These are phyloP conservation scores for Dipteronia dyeriana DNA, from an alignment of 345 rosid species.

Conservation along the genomic window DNA sequence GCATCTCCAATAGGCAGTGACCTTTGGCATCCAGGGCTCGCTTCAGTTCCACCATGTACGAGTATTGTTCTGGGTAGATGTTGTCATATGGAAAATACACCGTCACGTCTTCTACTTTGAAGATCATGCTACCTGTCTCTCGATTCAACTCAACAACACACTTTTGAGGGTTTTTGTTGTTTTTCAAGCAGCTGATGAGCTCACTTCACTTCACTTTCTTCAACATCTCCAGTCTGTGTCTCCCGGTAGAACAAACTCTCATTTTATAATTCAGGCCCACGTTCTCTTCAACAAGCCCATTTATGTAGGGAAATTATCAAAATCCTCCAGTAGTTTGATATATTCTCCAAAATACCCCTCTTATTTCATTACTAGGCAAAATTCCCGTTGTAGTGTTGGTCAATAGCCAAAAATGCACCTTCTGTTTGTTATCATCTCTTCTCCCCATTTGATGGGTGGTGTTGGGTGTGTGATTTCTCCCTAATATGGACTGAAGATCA, in stretches of 20 bases:
- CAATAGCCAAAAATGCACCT: too few relatives aligned
- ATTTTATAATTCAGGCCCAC: too few relatives aligned
- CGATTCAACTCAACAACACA: neutral
- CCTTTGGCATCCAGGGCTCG: slow-evolving; percentile 95
- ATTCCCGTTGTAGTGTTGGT: too few relatives aligned
- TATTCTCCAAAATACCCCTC: too few relatives aligned
- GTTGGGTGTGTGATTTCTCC: too few relatives aligned
- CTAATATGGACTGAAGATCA: too few relatives aligned
- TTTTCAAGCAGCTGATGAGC: neutral
- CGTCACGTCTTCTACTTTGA: slow-evolving; percentile 80
- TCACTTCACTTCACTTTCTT: neutral
- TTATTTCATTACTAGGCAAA: too few relatives aligned
- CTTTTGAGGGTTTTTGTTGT: neutral
- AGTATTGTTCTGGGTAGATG: slow-evolving; percentile 92
- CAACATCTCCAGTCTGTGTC: neutral
- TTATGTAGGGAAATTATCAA: neutral
- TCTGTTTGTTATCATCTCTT: too few relatives aligned
- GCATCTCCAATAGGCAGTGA: slow-evolving; percentile 99
- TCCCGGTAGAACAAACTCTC: neutral
- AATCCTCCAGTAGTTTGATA: too few relatives aligned
- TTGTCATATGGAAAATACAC: slow-evolving; percentile 93
- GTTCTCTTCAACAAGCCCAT: neutral
- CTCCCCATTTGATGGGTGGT: too few relatives aligned
- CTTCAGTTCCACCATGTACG: slow-evolving; percentile 93
- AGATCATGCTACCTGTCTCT: slow-evolving; percentile 54